A percentile compares a stretch with the other conserved stretches of the same genome.
Evolutionary conservation across 2,329 filamentous ascomycete species (phyloP).

Genomic region (Hymenoscyphus fructigenus): DNA sequence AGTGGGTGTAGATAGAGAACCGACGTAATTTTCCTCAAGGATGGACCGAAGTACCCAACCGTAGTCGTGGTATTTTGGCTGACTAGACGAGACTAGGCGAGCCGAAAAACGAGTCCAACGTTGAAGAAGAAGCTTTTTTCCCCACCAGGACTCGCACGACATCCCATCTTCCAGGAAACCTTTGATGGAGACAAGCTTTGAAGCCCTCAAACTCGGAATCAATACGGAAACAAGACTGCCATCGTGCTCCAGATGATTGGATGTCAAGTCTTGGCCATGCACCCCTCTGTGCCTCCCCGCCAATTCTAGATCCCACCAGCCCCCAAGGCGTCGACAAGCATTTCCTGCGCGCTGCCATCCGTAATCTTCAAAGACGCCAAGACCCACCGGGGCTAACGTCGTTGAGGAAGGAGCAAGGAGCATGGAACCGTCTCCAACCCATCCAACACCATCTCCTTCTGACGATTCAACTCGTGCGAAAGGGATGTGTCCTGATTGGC

Average conservation of each 20-base stretch:
- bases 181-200: not conserved
- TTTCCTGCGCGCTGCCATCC: not conserved
- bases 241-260: not conserved
- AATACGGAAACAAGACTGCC: not conserved
- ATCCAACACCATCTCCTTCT: not conserved
- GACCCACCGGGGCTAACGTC: not conserved
- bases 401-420: conserved; percentile 2
- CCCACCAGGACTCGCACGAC: not conserved
- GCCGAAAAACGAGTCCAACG: not conserved
- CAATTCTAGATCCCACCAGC: not conserved
- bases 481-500: not conserved
- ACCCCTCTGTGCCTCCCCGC: not conserved
- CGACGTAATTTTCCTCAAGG: too few relatives aligned
- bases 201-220: not conserved
- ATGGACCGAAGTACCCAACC: too few relatives aligned
- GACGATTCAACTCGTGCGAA: not conserved
- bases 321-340: not conserved
- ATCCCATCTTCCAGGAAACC: not conserved
- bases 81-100: not conserved
- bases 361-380: not conserved
- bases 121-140: not conserved
- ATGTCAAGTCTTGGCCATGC: not conserved
- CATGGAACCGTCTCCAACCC: not conserved
- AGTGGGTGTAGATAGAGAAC: too few relatives aligned
- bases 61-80: too few relatives aligned